Evolutionary conservation across 805 yeast species (phyloP), one percentile per base, ranked within the genome.

Genomic region (Naumovozyma dairenensis): DNA sequence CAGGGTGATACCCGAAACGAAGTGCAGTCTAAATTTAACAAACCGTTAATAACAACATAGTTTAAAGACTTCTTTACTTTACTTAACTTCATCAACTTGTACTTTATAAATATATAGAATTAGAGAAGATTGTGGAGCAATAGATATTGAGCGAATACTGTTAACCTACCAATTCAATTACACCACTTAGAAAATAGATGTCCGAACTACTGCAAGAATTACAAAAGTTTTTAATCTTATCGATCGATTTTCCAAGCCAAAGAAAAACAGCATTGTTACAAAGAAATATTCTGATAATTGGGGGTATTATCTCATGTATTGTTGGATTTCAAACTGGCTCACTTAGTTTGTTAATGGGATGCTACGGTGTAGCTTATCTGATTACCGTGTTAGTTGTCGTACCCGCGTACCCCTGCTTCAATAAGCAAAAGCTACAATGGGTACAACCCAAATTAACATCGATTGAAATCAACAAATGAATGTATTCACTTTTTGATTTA

Each of bases 401-500:
- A 15, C 84, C 85, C 20, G 67, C 80, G 17, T 80, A 77, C 66
- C 66, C 78, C 3, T 42, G 53, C 6, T 80, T 70, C 50, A 77
- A 65, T 33, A 59, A 62, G 44, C 53, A 69, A 38, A 72, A 71
- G 21, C 58, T 66, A 24, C 35, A 26, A 13, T 34, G 31, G 21
- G 27, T 13, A 14, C 19, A 24, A 24, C 32, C 16, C 19, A 31
- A 28, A n/a, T n/a, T n/a, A n/a, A n/a, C n/a, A n/a, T n/a, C n/a
- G n/a, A n/a, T n/a, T n/a, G n/a, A n/a, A n/a, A n/a, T n/a, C n/a
- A n/a, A n/a, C n/a, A n/a, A n/a, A n/a, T n/a, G n/a, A n/a, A n/a
- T n/a, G n/a, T n/a, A n/a, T n/a, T n/a, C n/a, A n/a, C n/a, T n/a
- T n/a, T n/a, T n/a, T n/a, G n/a, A n/a, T n/a, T n/a, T n/a, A n/a